phyloP scores from a whole-genome alignment of 371 early-diverging fungal genomes.

The Smittium culicis region DNA sequence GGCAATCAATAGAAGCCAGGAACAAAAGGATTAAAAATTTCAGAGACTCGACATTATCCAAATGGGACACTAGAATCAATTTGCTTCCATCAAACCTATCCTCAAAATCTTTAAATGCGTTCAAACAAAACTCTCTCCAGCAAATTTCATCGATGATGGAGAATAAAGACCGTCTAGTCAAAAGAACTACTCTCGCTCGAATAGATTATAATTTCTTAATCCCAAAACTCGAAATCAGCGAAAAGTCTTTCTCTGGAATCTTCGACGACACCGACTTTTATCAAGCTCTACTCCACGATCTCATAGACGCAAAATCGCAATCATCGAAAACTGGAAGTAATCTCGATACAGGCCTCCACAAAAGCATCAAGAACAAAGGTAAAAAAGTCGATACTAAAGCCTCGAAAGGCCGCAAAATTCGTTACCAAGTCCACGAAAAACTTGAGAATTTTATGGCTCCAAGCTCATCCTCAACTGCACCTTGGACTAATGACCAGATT shows the following conservation, averaged over 20 bases:
- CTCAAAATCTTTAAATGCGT: conserved; percentile 82
- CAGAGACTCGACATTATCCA: conserved; percentile 73
- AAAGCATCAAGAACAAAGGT: conserved; percentile 34
- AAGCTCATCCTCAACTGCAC: not conserved
- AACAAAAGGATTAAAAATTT: conserved; percentile 40
- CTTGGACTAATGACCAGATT: not conserved
- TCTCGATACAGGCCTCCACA: conserved; percentile 32
- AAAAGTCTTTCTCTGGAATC: conserved; percentile 65
- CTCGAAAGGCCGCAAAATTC: conserved; percentile 79
- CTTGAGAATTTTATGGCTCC: conserved; percentile 92
- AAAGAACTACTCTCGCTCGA: conserved; percentile 70
- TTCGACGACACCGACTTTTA: conserved; percentile 95
- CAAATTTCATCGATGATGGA: conserved; percentile 62
- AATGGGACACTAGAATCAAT: conserved; percentile 84
- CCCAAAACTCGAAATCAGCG: conserved; percentile 16
- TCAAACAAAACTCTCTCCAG: conserved; percentile 67
- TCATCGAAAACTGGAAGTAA: not conserved
- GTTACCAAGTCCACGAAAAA: conserved; percentile 87
- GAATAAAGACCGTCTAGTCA: conserved; percentile 61
- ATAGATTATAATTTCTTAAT: conserved; percentile 42
- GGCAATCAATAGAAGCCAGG: conserved; percentile 6
- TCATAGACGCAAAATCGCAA: conserved; percentile 82
- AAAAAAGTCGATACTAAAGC: conserved; percentile 56
- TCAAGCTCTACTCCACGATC: conserved; percentile 75
- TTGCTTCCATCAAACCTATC: conserved; percentile 50